Base-by-base conservation (phyloP, 2,329 filamentous ascomycete species). In the Colletotrichum sidae region DNA sequence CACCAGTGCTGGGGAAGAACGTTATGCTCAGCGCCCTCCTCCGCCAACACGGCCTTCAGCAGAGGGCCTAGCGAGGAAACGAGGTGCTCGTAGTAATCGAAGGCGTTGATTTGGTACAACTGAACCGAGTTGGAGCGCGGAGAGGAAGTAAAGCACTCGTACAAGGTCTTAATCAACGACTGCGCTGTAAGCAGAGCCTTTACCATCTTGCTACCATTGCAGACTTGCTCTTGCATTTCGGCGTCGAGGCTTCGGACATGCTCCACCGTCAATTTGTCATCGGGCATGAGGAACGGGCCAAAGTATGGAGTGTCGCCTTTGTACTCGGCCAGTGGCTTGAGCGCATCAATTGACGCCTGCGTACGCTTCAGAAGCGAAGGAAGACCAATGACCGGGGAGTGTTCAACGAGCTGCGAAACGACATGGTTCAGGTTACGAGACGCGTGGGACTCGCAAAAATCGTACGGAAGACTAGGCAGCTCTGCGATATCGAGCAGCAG, bases 401-500 rank as follows among this genome's bases (percentile, higher is more conserved):
- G 86, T 71, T 98, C 95, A 7, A 94, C 88, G 68, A 97, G 85
- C 69, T 90, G 86, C 68, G 92, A 88, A 54, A 97, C 83, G 10
- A 97, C 90, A 41, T 88, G 86, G 13, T 90, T 87, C 58, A 97
- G 83, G 65, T 91, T 88, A 65, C 90, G 87, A 60, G 90, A 90
- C 4, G 92, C 87, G 56, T 84, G 79, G 6, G 87, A 86, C 45
- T 91, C 89, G 44, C 89, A 86, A 72, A 92, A 90, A 72, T 92
- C 87, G 70, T 89, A 89, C 1, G 93, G 89, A 51, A 98, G 84
- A 74, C 93, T 94, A 6, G 93, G 91, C 37, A 94, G 87, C 58
- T 92, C 92, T 45, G 91, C 91, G 60, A 97, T 88, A 73, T 97
- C 93, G 58, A 99, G 83, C 17, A 98, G 83, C 55, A 91, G 84